Evolutionary conservation across 1,284 basidiomycete species (phyloP).

Genomic region (Mycosarcoma mackinlayi): DNA sequence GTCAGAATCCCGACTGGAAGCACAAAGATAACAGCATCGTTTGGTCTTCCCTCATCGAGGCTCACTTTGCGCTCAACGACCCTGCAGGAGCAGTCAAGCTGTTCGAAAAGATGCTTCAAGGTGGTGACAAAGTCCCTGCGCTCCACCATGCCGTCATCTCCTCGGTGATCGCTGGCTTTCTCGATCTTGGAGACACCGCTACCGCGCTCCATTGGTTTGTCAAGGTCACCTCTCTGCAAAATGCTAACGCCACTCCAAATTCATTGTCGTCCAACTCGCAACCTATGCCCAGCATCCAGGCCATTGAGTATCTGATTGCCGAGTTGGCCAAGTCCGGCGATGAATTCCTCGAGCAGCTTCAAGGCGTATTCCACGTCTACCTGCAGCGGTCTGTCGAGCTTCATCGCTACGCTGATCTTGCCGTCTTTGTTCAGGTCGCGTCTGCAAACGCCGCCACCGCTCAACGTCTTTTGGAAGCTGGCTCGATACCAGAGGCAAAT

Average conservation of each 20-base stretch:
- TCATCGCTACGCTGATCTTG: conserved; percentile 1
- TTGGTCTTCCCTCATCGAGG: conserved; percentile 81
- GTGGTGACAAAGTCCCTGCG: conserved; percentile 70
- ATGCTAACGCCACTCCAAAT: background rate
- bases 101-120: conserved; percentile 77
- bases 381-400: conserved; percentile 3
- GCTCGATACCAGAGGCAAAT: conserved; percentile 28
- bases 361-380: conserved; percentile 30
- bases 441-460: conserved; percentile 43
- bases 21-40: conserved; percentile 70
- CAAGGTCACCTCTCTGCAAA: conserved; percentile 26
- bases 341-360: conserved; percentile 21
- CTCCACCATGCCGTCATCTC: conserved; percentile 74
- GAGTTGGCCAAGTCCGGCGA: conserved; percentile 9
- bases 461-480: conserved; percentile 29
- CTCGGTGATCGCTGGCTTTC: conserved; percentile 72
- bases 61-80: conserved; percentile 78
- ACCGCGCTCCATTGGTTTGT: conserved; percentile 56
- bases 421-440: conserved; percentile 20
- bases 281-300: conserved; percentile 13
- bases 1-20: conserved; percentile 62
- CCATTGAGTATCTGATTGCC: conserved; percentile 29
- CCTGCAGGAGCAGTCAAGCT: conserved; percentile 77
- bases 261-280: conserved; percentile 1
- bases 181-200: conserved; percentile 42